Evolutionary conservation across 2,329 filamentous ascomycete species (phyloP), one percentile per base, ranked within the genome.

Genomic region (Graphilbum ipis-grandicollis): DNA sequence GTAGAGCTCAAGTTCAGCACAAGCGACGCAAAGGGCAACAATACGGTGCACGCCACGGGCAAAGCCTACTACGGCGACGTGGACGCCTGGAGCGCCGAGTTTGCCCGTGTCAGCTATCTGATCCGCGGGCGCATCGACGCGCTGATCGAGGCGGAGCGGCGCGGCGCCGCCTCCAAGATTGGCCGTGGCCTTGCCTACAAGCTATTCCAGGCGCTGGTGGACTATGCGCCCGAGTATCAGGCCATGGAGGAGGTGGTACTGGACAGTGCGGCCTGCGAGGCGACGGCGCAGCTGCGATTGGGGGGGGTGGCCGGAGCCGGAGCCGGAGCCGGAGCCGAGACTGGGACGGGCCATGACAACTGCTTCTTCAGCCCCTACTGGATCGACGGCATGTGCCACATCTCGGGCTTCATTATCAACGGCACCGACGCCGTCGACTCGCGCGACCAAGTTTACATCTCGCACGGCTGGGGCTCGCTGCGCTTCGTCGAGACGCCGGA

Each of bases 121-220:
- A 72, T 88, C 50, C 70, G 73, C 47, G 65, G 63, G 18, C 69
- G 74, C 39, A 65, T 78, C 38, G 61, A 74, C 17, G 56, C 62
- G 19, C 63, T 78, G 3, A 58, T 65, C 46, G 58, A 69, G 43
- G 76, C 72, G 41, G 75, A 79, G 38, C 58, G 69, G 47, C 65
- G 62, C 25, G 79, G 79, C 29, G 66, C 69, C 39, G 77, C 78
- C 21, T 78, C 79, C 52, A 79, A 80, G 56, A 69, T 85, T 43
- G 70, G 78, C 35, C 73, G 78, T 19, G 78, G 78, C 25, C 71
- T 85, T 59, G 76, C 78, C 13, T 90, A 90, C 66, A 86, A 85
- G 57, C 66, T 72, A 1, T 71, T 72, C 46, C 47, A 53, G 10
- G 62, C 66, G 31, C 54, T 75, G 1, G 71, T 75, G 6, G 66